Base-by-base conservation (phyloP, 495 filamentous ascomycete genomes). In the Elaphomyces granulatus region DNA sequence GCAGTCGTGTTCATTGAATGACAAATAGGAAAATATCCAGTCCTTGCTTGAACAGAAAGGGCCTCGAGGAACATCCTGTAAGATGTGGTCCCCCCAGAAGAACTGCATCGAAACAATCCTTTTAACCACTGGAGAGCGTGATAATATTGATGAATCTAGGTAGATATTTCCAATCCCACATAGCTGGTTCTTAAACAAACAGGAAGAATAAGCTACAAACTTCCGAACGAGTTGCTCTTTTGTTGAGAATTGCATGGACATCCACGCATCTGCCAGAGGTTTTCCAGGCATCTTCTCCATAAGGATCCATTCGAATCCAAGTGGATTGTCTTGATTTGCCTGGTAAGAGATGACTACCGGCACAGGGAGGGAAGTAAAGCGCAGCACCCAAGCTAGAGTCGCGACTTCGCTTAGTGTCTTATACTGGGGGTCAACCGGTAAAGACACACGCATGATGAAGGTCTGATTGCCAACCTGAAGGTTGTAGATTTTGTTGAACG, bases 291-390 rank as follows among this genome's bases (percentile, higher is more conserved):
- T 46, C 41, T 48, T 54, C 14, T 63, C 60, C 67, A 76, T 71
- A 8, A 78, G 42, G 1, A 77, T 66, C 74, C 74, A 80, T 58
- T 77, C 74, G 43, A 70, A 74, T 8, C 66, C 67, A 18, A 78
- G 50, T 8, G 56, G 55, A 43, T 70, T 75, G 4, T 58, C 33
- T 3, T 42, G 38, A 0, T 64, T 60, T 15, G 62, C 54, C 37
- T 76, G 64, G 31, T 60, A 74, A 15, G 60, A 61, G 16, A 63
- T 44, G 15, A 77, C 58, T 1, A 49, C 47, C 3, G 75, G 69
- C 0, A 75, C 61, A 0, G 72, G 75, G 2, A 77, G 54, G 4
- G 48, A 49, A n/a, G 72, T 73, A 23, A 51, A 48, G 17, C 50
- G 44, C 12, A 52, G 44, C 3, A 78, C 46, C 45, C 60, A 72